These are phyloP conservation scores for Irineochytrium annulatum DNA, from an alignment of 192 early-diverging fungal genomes.

Conservation along the genomic window DNA sequence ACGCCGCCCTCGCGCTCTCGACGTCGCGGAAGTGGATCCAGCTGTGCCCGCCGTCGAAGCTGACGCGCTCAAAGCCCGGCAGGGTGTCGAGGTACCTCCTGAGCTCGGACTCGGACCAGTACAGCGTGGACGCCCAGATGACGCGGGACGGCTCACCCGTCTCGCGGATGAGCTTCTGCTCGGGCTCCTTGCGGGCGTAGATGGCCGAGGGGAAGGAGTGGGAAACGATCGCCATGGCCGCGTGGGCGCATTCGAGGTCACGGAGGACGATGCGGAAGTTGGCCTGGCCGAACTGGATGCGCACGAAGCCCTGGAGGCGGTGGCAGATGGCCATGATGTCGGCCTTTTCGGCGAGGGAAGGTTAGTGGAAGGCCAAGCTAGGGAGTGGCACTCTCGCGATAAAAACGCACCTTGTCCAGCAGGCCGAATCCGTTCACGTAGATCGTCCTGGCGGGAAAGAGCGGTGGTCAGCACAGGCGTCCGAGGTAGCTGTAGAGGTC, in stretches of 20 bases:
- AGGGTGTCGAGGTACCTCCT: constrained; percentile 6
- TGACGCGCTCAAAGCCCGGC: constrained; percentile 10
- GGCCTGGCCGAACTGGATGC: constrained; percentile 12
- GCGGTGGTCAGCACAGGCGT: too few species aligned
- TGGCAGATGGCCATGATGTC: not conserved
- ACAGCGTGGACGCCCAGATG: constrained; percentile 13
- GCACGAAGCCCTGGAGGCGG: constrained; percentile 1
- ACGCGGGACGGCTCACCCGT: constrained; percentile 8
- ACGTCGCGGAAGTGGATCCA: constrained; percentile 16
- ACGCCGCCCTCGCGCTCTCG: constrained; percentile 4
- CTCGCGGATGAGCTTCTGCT: constrained; percentile 4
- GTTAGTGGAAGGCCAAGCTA: not conserved
- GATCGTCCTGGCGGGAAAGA: not conserved
- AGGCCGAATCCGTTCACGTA: not conserved
- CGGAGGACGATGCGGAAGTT: constrained; percentile 13
- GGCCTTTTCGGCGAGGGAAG: constrained; percentile 1
- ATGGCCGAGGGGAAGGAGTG: not conserved
- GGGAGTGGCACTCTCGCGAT: not conserved
- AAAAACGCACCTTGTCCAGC: not conserved
- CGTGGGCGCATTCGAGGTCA: constrained; percentile 1
- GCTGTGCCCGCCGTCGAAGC: constrained; percentile 8
- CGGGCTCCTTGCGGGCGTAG: constrained; percentile 13
- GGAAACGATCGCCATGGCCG: not conserved
- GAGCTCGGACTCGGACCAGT: constrained; percentile 14
- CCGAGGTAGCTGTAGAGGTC: too few species aligned